Base-by-base conservation (phyloP, 2,329 filamentous ascomycete genomes). In the Paraphoma sp. region DNA sequence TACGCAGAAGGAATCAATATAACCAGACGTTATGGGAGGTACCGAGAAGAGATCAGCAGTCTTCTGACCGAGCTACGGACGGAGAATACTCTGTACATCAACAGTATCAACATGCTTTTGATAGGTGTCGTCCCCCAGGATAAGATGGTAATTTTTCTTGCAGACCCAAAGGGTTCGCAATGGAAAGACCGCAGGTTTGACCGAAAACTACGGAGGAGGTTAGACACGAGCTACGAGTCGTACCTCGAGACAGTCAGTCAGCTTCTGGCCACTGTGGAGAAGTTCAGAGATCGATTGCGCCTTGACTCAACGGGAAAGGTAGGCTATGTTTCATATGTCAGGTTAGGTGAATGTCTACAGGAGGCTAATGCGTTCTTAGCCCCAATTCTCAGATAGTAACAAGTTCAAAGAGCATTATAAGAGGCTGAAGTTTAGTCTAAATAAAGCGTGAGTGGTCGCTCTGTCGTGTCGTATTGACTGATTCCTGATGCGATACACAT, bases 1-100 rank as follows among this genome's bases (percentile, higher is more conserved):
- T 77, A 77, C 45, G 65, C 58, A 0, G 65, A 75, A 43, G 73
- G 72, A 0, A 68, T 71, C 23, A 61, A 59, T 6, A 69, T 66
- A 2, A 70, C 75, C 18, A 70, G 65, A 28, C 63, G 65, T 2
- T 73, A 65, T 17, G 56, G 62, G 45, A 63, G 60, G 44, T 69
- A 70, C 31, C 47, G 57, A 29, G 54, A 60, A 40, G 63, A 68
- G 9, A 60, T 76, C 23, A 58, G 59, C 0, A 60, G 36, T 1
- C 57, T 76, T 4, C 42, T 59, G 14, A 54, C 53, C 17, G 64
- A 70, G 16, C 56, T 76, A 1, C 18, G 42, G 2, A 57, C 67
- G 1, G 67, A 71, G 48, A 48, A 69, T 7, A 55, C 54, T 3
- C 70, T 72, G 23, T 75, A 65, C 45, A 51, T 59, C 12, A 76